These are phyloP conservation scores for Delonix regia DNA, from an alignment of 306 rosid species.

Conservation along the genomic window DNA sequence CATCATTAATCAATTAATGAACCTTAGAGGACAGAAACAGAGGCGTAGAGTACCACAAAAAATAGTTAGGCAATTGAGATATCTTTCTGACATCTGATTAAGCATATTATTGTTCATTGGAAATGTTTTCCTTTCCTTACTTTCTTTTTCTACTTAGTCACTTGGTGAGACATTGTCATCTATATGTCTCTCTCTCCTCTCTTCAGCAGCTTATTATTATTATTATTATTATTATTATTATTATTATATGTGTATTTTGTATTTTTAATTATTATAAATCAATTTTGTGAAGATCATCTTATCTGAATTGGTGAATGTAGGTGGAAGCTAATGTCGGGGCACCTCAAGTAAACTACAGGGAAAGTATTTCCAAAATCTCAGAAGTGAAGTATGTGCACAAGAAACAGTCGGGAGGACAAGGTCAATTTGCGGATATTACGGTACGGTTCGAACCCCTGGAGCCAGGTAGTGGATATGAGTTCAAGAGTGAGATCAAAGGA, in stretches of 20 bases:
- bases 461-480: slow-evolving; percentile 86
- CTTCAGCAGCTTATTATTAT: too few species aligned
- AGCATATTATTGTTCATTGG: slow-evolving; percentile 11
- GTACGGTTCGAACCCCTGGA: slow-evolving; percentile 94
- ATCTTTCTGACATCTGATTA: slow-evolving; percentile 12
- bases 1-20: neutral
- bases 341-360: slow-evolving; percentile 97
- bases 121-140: too few species aligned
- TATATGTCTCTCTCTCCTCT: too few species aligned
- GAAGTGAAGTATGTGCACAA: slow-evolving; percentile 91
- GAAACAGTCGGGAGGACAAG: slow-evolving; percentile 98
- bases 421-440: slow-evolving; percentile 94
- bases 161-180: too few species aligned
- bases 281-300: neutral
- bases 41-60: neutral
- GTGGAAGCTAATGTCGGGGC: slow-evolving; percentile 99
- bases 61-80: neutral
- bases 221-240: too few species aligned
- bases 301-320: slow-evolving; percentile 48
- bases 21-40: neutral
- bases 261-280: too few species aligned
- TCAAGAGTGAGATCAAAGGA: slow-evolving; percentile 98
- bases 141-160: too few species aligned
- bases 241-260: too few species aligned
- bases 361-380: slow-evolving; percentile 77